phyloP scores from a whole-genome alignment of 371 early-diverging fungal species.

The Mortierella polycephala region DNA sequence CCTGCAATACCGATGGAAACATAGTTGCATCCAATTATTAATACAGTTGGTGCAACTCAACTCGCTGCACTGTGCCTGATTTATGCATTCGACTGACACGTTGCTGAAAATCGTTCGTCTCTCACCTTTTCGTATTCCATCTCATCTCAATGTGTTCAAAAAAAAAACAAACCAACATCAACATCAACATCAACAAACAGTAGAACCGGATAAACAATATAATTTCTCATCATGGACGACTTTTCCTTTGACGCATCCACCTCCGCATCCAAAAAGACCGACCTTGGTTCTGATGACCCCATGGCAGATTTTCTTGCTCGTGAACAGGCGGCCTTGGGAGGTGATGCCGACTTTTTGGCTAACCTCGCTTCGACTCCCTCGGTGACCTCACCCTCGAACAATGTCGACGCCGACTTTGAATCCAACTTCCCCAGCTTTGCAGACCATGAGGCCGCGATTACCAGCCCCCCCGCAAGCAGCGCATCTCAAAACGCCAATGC shows the following conservation, averaged over 20 bases:
- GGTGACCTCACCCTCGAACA: slow-evolving; percentile 30
- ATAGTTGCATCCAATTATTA: no score
- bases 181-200: no score
- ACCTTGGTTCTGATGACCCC: slow-evolving; percentile 71
- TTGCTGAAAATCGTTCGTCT: no score
- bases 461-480: slow-evolving; percentile 21
- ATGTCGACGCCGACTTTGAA: slow-evolving; percentile 32
- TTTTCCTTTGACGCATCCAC: slow-evolving; percentile 39
- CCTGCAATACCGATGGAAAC: no score
- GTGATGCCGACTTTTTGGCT: slow-evolving; percentile 77
- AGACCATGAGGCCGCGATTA: slow-evolving; percentile 34
- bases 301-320: slow-evolving; percentile 93
- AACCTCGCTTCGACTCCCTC: slow-evolving; percentile 25
- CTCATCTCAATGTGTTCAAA: no score
- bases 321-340: slow-evolving; percentile 88
- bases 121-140: no score
- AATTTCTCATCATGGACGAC: slow-evolving; percentile 33
- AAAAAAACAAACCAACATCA: no score
- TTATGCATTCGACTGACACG: no score
- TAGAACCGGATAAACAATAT: background rate
- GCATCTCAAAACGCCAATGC: background rate
- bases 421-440: slow-evolving; percentile 50
- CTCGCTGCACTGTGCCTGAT: no score
- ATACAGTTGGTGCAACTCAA: no score
- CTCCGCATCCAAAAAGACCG: slow-evolving; percentile 34